Base-by-base conservation (phyloP, 2,329 filamentous ascomycete genomes). In the Claviceps sorghi region DNA sequence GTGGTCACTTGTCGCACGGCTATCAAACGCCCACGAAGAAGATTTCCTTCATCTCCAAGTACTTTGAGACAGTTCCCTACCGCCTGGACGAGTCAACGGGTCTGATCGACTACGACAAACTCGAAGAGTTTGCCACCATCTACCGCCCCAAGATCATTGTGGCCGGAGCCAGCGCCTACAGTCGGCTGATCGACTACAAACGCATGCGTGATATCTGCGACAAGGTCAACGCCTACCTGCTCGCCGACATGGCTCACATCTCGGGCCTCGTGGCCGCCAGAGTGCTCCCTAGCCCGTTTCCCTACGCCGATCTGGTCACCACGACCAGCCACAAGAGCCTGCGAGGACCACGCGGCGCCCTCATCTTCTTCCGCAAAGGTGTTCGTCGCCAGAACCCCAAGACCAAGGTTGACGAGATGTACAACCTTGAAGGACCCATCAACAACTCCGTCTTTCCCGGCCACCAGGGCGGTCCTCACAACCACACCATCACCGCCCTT, bases 271-370 rank as follows among this genome's bases (percentile, higher is more conserved):
- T 98, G 50, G 90, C 93, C 44, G 91, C 88, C 60, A 89, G 89
- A 63, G 90, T 95, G 52, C 82, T 96, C 58, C 88, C 89, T 44
- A 85, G 86, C 55, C 93, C 93, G 49, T 98, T 97, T 70, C 79
- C 80, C 58, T 84, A 86, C 68, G 86, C 89, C 58, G 93, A 98
- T 67, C 84, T 98, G 54, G 93, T 98, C 58, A 98, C 93, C 48
- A 98, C 93, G 22, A 98, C 93, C 40, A 96, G 88, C 56, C 93
- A 98, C 79, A 98, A 98, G 77, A 95, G 88, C 55, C 80, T 98
- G 57, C 86, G 93, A 65, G 93, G 93, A 40, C 93, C 93, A 40
- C 83, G 93, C 64, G 93, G 93, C 60, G 93, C 93, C 62, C 87
- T 98, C 82, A 98, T 98, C 69, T 98, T 98, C 79, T 98, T 84